Evolutionary conservation across 2,329 filamentous ascomycete species (phyloP), one percentile per base, ranked within the genome.

Genomic region (Dothidotthia symphoricarpi): DNA sequence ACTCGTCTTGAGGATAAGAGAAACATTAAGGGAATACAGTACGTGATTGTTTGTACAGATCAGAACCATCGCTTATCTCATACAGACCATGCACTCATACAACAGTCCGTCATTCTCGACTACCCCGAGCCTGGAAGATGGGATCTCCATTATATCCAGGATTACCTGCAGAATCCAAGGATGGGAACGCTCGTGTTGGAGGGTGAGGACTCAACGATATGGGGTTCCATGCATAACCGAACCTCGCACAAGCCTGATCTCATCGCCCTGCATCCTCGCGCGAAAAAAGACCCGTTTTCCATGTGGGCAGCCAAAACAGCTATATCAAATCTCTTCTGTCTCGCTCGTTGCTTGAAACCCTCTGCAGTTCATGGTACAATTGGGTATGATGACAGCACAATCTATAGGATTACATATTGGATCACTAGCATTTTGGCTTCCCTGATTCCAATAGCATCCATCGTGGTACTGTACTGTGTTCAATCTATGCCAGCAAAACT

Each of bases 371-470:
- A 45, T 31, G 45, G 49, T 6, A 24, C 25, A 3, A n/a, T 37
- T 12, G 29, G 41, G n/a, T 45, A 40, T 29, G 30, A 49, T 9
- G 51, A 54, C 30, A 37, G 17, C 1, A 41, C 39, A 2, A 31
- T 57, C 2, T 41, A 48, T 16, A 41, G 36, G 3, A 35, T 51
- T 0, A 59, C 53, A 1, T 50, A 41, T 16, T 55, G 45, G 47
- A 28, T 56, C 3, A 56, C 38, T 0, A 48, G 33, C 11, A 46
- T 55, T 3, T 4, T 59, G 1, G 58, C 55, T 5, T 51, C 54
- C 0, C 25, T 58, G 3, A 30, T 60, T 1, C 53, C 54, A 2
- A 49, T 61, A 13, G 36, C 43, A 2, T 56, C 49, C 0, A 61
- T 62, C 4, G 25, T 43, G 1, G 40, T 56, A 0, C 29, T 61